Evolutionary conservation across 1,284 basidiomycete genomes (phyloP), one percentile per base, ranked within the genome.

Genomic region (Cryptococcus sp.): DNA sequence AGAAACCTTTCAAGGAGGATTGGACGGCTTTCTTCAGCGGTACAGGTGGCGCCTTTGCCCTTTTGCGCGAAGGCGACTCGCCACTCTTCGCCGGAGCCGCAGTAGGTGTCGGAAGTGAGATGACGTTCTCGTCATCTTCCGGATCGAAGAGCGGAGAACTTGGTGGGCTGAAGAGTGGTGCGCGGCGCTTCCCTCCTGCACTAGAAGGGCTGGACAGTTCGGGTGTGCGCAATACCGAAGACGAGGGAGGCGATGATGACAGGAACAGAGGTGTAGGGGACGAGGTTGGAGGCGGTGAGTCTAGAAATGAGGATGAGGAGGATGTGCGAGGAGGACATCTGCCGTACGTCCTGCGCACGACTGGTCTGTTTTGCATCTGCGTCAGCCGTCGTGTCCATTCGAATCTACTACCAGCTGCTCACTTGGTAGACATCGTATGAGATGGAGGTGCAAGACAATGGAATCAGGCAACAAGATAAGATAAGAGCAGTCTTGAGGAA

Each of bases 321-420:
- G 63, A 44, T 10, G 56, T 22, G 0, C 52, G 41, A 5, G 61
- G 54, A 7, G 46, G 55, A 20, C 63, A 44, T 47, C 64, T 68
- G 41, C 73, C 72, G 47, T 75, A 75, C 27, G 73, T 75, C 49
- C 68, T 47, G 19, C 65, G 60, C n/a, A 70, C 65, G 17, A 54
- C 41, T 3, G 70, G 69, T 57, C 71, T 74, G 57, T 4, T 5
- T 6, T 31, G 16, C 41, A 47, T 53, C 22, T 22, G 57, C 16
- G 25, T 31, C 27, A 46, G 47, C 23, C 41, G 42, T 20, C 23
- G 23, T 3, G 35, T 22, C 7, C 19, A 47, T 17, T 16, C 8
- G 19, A 20, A 27, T 19, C 20, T 11, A 15, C 11, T 16, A 19
- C 4, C 27, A 20, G 27, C 11, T 4, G 47, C 59, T 54, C 44